Percentiles rank a stretch among this genome's conserved stretches.
Conservation (phyloP, 768 basidiomycete species). For the Suillus lakei region DNA sequence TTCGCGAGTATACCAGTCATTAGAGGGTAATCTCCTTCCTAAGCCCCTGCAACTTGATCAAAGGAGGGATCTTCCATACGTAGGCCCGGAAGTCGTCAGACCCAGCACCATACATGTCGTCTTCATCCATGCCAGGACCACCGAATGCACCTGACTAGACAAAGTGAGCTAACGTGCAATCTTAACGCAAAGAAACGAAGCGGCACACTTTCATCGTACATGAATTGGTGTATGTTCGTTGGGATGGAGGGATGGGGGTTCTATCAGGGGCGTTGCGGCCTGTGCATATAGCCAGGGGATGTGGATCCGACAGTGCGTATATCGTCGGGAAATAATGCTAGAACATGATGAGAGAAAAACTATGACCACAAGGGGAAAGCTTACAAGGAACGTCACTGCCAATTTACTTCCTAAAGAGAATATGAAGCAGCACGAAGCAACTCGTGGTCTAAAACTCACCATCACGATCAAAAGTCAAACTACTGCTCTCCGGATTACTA, state of each 20-base stretch:
- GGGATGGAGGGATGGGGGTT: slow-evolving; percentile 45
- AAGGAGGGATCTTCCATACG: slow-evolving; percentile 73
- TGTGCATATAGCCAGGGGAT: slow-evolving; percentile 72
- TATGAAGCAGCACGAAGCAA: slow-evolving; percentile 9
- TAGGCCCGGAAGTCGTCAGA: slow-evolving; percentile 86
- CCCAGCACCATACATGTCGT: slow-evolving; percentile 71
- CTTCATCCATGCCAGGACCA: slow-evolving; percentile 53
- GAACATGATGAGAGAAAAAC: slow-evolving; percentile 5
- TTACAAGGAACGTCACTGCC: slow-evolving; percentile 69
- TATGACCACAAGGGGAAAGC: slow-evolving; percentile 22
- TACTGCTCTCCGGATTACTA: slow-evolving; percentile 69
- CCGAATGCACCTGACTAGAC: slow-evolving; percentile 79
- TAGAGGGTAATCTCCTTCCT: slow-evolving; percentile 48
- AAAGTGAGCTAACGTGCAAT: slow-evolving; percentile 4
- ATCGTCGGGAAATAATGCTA: slow-evolving; percentile 76
- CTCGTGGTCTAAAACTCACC: slow-evolving; percentile 42
- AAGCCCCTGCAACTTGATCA: slow-evolving; percentile 45
- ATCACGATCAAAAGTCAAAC: slow-evolving; percentile 68
- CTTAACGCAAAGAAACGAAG: background rate
- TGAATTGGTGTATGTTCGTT: slow-evolving; percentile 67
- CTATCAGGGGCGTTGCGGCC: slow-evolving; percentile 63
- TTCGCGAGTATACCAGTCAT: slow-evolving; percentile 49
- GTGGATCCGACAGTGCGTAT: slow-evolving; percentile 66
- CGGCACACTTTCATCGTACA: slow-evolving; percentile 78
- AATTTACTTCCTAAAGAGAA: slow-evolving; percentile 56